Evolutionary conservation across 1,284 basidiomycete genomes (phyloP), one percentile per base, ranked within the genome.

Genomic region (Cutaneotrichosporon cyanovorans): DNA sequence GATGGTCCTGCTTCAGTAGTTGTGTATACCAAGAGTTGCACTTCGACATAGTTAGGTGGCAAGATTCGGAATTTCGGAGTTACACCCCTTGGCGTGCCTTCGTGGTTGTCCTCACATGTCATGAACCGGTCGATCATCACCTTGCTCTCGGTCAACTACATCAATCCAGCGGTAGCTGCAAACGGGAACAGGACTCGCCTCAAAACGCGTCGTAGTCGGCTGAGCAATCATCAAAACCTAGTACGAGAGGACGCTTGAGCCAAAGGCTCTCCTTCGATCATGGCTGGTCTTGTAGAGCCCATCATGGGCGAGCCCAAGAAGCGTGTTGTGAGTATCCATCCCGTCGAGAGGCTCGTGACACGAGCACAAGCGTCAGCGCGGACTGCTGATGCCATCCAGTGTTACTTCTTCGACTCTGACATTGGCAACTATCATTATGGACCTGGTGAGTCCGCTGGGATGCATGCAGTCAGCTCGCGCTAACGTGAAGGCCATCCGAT

Each of bases 351-450:
- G 25, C 15, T 35, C 31, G 12, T 32, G 31, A 11, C 3, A 32
- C 12, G 12, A 14, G 7, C 12, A 3, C 31, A 14, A 32, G 12
- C 31, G 4, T 7, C 7, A 32, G n/a, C n/a, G n/a, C n/a, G n/a
- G n/a, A n/a, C n/a, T 34, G n/a, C 50, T 51, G 19, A 51, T 28
- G 25, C 25, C 25, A 30, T 2, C n/a, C 53, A 93, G 89, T 93
- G 89, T 68, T 93, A 93, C 75, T 93, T 93, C 76, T 93, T 90
- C 73, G 95, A 99, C 74, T 95, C 91, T 16, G 95, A 98, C 71
- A 90, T 95, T 65, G 92, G 92, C 37, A 92, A 92, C 48, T 97
- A 95, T 70, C 92, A 97, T 70, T 97, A 97, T 82, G 92, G 92
- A 2, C 91, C 92, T 37, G 92, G 92, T 37, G 83, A 86, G 65